Evolutionary conservation across 305 asterid species (phyloP).

Genomic region (Solanum hybrid): DNA sequence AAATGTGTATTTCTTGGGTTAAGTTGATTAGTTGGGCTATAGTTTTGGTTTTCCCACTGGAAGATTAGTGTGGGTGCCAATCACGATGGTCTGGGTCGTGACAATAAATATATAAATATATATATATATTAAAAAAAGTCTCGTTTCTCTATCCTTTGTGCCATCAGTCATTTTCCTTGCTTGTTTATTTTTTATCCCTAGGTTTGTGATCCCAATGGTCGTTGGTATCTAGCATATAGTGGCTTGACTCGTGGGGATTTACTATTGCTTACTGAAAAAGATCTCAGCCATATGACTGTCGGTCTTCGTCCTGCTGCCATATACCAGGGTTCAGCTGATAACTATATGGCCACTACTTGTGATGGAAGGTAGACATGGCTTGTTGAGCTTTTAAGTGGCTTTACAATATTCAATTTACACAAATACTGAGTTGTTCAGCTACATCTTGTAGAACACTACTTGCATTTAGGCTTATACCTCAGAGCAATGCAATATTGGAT

Average conservation of each 20-base stretch:
- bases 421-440: slow-evolving; percentile 19
- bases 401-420: slow-evolving; percentile 6
- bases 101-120: no score
- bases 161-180: slow-evolving; percentile 9
- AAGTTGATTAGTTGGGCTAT: no score
- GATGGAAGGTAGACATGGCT: slow-evolving; percentile 53
- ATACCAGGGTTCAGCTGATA: slow-evolving; percentile 47
- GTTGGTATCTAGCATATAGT: slow-evolving; percentile 88
- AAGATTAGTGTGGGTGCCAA: no score
- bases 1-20: no score
- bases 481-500: slow-evolving; percentile 81
- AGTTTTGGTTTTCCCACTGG: no score
- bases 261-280: slow-evolving; percentile 74
- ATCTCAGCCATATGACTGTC: slow-evolving; percentile 84
- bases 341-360: slow-evolving; percentile 28
- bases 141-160: background rate
- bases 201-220: slow-evolving; percentile 93
- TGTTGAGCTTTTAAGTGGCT: slow-evolving; percentile 9
- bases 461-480: slow-evolving; percentile 91
- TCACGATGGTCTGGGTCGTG: no score
- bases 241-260: slow-evolving; percentile 71
- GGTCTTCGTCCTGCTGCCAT: slow-evolving; percentile 78
- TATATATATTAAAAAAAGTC: no score
- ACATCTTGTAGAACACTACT: slow-evolving; percentile 63
- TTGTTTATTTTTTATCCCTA: slow-evolving; percentile 22